These are phyloP conservation scores for Sugiyamaella chiloensis DNA, from an alignment of 805 yeast genomes.

Conservation along the genomic window DNA sequence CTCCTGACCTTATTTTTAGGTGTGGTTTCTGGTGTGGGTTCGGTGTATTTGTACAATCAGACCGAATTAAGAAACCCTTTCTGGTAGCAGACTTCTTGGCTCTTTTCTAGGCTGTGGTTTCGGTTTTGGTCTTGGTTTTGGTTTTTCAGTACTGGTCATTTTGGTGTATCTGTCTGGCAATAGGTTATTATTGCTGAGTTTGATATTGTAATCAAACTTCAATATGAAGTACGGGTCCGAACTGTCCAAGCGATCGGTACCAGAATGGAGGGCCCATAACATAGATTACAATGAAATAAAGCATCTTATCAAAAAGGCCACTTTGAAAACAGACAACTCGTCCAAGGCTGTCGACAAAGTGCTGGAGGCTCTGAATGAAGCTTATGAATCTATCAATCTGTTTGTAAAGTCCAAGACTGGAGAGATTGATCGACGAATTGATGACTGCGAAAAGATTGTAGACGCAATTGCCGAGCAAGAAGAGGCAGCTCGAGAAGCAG, in stretches of 20 bases:
- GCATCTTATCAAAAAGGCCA: constrained; percentile 56
- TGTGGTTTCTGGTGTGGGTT: too few species aligned
- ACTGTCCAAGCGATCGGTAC: constrained; percentile 68
- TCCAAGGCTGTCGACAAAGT: constrained; percentile 32
- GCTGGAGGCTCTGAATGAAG: constrained; percentile 47
- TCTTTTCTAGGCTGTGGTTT: too few species aligned
- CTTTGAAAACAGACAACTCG: constrained; percentile 31
- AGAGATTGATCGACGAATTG: constrained; percentile 56
- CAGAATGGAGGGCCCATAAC: constrained; percentile 84
- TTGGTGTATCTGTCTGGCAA: too few species aligned
- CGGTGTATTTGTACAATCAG: too few species aligned
- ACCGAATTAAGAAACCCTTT: too few species aligned
- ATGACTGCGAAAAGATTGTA: constrained; percentile 39
- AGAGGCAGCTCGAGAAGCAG: constrained; percentile 3
- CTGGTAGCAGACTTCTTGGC: too few species aligned
- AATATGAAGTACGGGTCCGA: constrained; percentile 88
- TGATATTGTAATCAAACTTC: too few species aligned
- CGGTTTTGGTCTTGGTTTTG: too few species aligned
- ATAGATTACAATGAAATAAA: constrained; percentile 80
- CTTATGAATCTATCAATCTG: constrained; percentile 52
- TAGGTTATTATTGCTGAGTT: too few species aligned
- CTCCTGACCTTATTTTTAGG: too few species aligned
- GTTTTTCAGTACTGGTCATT: too few species aligned
- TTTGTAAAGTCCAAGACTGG: constrained; percentile 67
- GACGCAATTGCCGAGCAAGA: constrained; percentile 31